Evolutionary conservation across 805 yeast species (phyloP).

Genomic region (Yarrowia deformans): DNA sequence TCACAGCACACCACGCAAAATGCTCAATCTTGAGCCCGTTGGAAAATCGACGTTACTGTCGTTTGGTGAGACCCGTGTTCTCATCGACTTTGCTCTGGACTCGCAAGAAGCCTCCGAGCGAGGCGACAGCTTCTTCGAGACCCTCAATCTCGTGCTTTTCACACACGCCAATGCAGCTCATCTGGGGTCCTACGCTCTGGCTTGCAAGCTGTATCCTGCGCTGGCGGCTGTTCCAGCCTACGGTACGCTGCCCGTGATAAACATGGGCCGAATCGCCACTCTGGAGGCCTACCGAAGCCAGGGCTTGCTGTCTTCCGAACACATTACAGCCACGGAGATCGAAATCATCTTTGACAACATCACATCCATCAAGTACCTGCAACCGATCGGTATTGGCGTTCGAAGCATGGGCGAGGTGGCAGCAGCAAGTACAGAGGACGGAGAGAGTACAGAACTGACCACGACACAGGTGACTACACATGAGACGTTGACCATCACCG

Average conservation of each 20-base stretch:
- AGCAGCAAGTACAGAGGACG: constrained; percentile 42
- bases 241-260: constrained; percentile 88
- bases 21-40: constrained; percentile 38
- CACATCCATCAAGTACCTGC: constrained; percentile 75
- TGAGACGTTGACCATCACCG: constrained; percentile 63
- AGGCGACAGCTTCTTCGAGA: constrained; percentile 47
- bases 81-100: constrained; percentile 25
- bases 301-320: constrained; percentile 73
- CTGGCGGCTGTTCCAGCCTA: constrained; percentile 75
- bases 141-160: constrained; percentile 64
- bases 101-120: constrained; percentile 57
- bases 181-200: constrained; percentile 76
- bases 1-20: constrained; percentile 2
- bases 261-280: constrained; percentile 83
- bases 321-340: constrained; percentile 72
- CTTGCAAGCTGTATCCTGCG: constrained; percentile 64
- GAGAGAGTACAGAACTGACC: constrained; percentile 30
- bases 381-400: constrained; percentile 60
- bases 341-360: constrained; percentile 82
- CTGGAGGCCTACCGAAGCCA: constrained; percentile 78
- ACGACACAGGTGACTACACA: constrained; percentile 33
- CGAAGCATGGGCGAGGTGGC: constrained; percentile 39
- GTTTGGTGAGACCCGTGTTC: constrained; percentile 24
- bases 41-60: constrained; percentile 24
- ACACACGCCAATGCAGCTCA: constrained; percentile 86